These are phyloP conservation scores for Ampelocalamus luodianensis DNA, from an alignment of 176 grass and related monocot species.

Conservation along the genomic window DNA sequence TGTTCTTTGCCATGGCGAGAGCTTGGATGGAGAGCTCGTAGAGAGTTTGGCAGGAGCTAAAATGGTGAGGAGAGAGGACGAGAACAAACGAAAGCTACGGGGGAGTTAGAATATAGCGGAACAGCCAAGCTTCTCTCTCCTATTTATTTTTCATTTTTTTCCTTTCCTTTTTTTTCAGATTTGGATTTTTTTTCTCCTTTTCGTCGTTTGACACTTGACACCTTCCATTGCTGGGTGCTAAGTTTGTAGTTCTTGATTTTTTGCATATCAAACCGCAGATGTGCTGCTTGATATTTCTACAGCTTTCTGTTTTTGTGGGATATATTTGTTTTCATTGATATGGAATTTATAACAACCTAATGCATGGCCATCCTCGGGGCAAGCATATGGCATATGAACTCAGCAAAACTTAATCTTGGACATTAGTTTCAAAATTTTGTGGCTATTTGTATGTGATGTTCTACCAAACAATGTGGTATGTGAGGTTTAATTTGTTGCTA, in stretches of 20 bases:
- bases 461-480: conserved; percentile 34
- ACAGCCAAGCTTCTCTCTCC: conserved; percentile 33
- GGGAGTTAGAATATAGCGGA: conserved; percentile 55
- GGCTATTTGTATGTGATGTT: background rate
- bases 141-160: conserved; percentile 36
- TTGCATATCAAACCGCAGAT: conserved; percentile 44
- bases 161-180: background rate
- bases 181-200: background rate
- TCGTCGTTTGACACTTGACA: conserved; percentile 40
- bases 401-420: background rate
- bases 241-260: background rate
- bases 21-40: conserved; percentile 38
- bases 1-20: conserved; percentile 65
- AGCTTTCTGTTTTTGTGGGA: conserved; percentile 30
- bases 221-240: conserved; percentile 30
- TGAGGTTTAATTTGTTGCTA: background rate
- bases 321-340: background rate
- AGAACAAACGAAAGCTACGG: conserved; percentile 59
- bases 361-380: background rate
- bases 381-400: background rate
- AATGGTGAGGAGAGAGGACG: conserved; percentile 47
- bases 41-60: conserved; percentile 43
- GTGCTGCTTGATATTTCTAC: conserved; percentile 38
- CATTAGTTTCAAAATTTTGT: background rate
- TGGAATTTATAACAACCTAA: conserved; percentile 2